Percentiles rank a stretch among this genome's conserved stretches.
phyloP scores from a whole-genome alignment of 441 rosid genomes.

The Adansonia gregorii region DNA sequence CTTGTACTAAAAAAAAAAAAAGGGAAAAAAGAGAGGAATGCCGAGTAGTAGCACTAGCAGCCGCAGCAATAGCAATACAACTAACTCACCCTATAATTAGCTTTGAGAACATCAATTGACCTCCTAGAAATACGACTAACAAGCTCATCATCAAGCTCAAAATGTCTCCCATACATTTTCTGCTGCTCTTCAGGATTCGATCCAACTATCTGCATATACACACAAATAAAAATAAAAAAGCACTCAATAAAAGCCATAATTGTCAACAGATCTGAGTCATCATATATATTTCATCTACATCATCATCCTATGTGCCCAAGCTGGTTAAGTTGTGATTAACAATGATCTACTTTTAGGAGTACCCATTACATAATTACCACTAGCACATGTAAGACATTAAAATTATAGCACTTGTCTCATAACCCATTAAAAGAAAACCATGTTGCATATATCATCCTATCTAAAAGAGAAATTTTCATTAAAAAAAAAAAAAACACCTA shows the following conservation, averaged over 20 bases:
- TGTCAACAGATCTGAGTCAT: not conserved
- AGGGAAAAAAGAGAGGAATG: not conserved
- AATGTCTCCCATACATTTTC: constrained; percentile 93
- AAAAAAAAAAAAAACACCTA: no score
- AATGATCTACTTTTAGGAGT: not conserved
- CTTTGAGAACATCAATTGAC: constrained; percentile 81
- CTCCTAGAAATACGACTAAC: constrained; percentile 88
- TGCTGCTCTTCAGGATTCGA: constrained; percentile 85
- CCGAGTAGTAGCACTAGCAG: not conserved
- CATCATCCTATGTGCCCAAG: not conserved
- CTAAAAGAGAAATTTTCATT: not conserved
- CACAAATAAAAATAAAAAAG: not conserved
- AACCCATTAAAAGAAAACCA: not conserved
- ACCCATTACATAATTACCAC: not conserved
- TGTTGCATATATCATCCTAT: no score
- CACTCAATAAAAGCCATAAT: not conserved
- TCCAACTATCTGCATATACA: constrained; percentile 61
- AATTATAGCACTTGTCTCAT: not conserved
- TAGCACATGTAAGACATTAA: not conserved
- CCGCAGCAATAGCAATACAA: no score
- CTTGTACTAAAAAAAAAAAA: no score
- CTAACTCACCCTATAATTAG: constrained; percentile 76
- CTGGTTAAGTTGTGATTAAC: not conserved
- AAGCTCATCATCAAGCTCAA: constrained; percentile 83
- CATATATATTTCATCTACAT: no score